Percentiles rank a stretch among this genome's conserved stretches.
phyloP scores from a whole-genome alignment of 495 filamentous ascomycete species.

The Penicillium chermesinum region DNA sequence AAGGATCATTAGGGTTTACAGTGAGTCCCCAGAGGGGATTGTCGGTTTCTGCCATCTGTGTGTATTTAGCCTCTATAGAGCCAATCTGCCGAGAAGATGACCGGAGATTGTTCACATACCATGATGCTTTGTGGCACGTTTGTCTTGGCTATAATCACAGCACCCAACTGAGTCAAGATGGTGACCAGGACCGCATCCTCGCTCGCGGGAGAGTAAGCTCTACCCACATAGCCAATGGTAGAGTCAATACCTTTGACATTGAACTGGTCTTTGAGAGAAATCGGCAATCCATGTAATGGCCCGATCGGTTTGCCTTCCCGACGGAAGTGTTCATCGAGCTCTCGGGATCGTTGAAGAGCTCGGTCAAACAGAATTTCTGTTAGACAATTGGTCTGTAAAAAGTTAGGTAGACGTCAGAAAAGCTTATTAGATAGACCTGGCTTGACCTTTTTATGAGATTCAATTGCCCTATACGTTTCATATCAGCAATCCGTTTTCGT shows the following conservation, averaged over 20 bases:
- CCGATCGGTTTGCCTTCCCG: conserved; percentile 43
- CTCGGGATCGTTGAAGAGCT: conserved; percentile 32
- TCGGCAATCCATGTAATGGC: conserved; percentile 61
- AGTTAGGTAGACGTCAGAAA: too few relatives aligned
- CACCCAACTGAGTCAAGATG: conserved; percentile 27
- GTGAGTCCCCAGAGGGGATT: conserved; percentile 41
- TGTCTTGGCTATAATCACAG: conserved; percentile 58
- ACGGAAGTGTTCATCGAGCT: conserved; percentile 35
- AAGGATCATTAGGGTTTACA: conserved; percentile 49
- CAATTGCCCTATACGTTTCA: too few relatives aligned
- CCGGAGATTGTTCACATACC: conserved; percentile 13
- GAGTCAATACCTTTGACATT: conserved; percentile 48
- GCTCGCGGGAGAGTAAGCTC: conserved; percentile 24
- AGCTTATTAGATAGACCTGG: too few relatives aligned
- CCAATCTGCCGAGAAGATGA: not conserved
- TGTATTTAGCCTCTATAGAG: not conserved
- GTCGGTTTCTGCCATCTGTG: conserved; percentile 48
- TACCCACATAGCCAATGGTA: conserved; percentile 31
- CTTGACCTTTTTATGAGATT: too few relatives aligned
- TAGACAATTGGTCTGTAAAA: conserved; percentile 54
- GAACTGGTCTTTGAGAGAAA: conserved; percentile 62
- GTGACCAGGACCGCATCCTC: conserved; percentile 17
- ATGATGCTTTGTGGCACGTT: conserved; percentile 51
- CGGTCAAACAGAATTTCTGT: conserved; percentile 56
- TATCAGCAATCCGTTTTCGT: too few relatives aligned